Conservation (phyloP, 768 basidiomycete species). For the Termitomyces sp. region DNA sequence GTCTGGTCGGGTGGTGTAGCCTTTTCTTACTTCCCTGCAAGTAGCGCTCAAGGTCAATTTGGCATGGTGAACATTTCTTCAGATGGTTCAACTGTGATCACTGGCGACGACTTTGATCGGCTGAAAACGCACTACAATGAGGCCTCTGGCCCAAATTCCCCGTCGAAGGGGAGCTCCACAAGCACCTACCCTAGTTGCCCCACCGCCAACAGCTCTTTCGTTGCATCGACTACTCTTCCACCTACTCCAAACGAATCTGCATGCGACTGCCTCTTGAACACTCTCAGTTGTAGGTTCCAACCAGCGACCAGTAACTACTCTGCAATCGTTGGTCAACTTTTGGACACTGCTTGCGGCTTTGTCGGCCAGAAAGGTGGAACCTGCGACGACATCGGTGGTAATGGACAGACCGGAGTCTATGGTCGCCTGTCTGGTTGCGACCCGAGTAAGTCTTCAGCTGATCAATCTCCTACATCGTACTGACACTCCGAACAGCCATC, state of each 20-base stretch:
- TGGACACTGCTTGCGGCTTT: slow-evolving; percentile 72
- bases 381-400: slow-evolving; percentile 67
- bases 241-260: slow-evolving; percentile 78
- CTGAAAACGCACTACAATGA: slow-evolving; percentile 59
- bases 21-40: slow-evolving; percentile 86
- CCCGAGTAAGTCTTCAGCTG: slow-evolving; percentile 49
- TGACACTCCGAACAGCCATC: slow-evolving; percentile 41
- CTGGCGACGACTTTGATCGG: slow-evolving; percentile 62
- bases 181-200: slow-evolving; percentile 65
- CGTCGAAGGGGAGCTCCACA: slow-evolving; percentile 38
- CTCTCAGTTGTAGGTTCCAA: slow-evolving; percentile 72
- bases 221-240: slow-evolving; percentile 69
- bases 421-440: slow-evolving; percentile 76
- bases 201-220: slow-evolving; percentile 48
- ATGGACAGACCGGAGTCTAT: slow-evolving; percentile 74
- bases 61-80: slow-evolving; percentile 79
- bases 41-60: slow-evolving; percentile 68
- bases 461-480: slow-evolving; percentile 2
- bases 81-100: slow-evolving; percentile 63
- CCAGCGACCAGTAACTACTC: slow-evolving; percentile 59
- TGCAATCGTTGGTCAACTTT: slow-evolving; percentile 53
- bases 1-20: slow-evolving; percentile 90
- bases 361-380: slow-evolving; percentile 57
- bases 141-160: slow-evolving; percentile 59
- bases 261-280: slow-evolving; percentile 71